Conservation (phyloP, 805 yeast genomes). For the Pichia pseudocactophila region DNA sequence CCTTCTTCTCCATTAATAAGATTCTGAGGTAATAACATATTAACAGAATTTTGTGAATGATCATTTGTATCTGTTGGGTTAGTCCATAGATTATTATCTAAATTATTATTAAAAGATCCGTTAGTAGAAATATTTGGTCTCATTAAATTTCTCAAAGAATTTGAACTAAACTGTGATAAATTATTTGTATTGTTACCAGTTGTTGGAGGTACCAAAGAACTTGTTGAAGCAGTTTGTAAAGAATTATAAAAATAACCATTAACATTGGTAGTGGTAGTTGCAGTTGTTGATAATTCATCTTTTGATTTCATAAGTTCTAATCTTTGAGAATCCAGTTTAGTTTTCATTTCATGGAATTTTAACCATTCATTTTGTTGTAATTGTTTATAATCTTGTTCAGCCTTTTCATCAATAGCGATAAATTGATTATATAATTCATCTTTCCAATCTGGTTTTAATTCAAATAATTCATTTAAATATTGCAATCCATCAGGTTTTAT, state of each 20-base stretch:
- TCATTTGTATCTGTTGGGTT: background rate
- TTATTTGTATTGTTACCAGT: conserved; percentile 1
- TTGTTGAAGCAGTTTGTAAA: background rate
- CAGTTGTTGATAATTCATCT: conserved; percentile 18
- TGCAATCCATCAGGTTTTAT: conserved; percentile 22
- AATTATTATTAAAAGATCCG: conserved; percentile 3
- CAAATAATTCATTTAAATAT: conserved; percentile 16
- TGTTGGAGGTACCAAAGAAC: background rate
- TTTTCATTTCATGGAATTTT: conserved; percentile 22
- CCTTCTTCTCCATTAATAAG: conserved; percentile 22
- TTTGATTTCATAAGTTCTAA: conserved; percentile 20
- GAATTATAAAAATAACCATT: conserved; percentile 7
- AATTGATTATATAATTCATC: conserved; percentile 23
- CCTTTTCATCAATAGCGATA: conserved; percentile 23
- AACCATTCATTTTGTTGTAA: conserved; percentile 30
- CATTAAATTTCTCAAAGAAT: conserved; percentile 6
- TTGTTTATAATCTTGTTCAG: conserved; percentile 33
- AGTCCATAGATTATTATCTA: background rate
- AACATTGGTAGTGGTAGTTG: conserved; percentile 9
- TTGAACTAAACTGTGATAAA: conserved; percentile 11
- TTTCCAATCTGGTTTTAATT: conserved; percentile 26
- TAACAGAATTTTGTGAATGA: conserved; percentile 9
- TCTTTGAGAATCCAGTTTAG: conserved; percentile 15
- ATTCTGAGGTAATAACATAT: conserved; percentile 24
- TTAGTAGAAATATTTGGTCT: conserved; percentile 4